phyloP scores from a whole-genome alignment of 345 rosid species.

The Firmiana major region DNA sequence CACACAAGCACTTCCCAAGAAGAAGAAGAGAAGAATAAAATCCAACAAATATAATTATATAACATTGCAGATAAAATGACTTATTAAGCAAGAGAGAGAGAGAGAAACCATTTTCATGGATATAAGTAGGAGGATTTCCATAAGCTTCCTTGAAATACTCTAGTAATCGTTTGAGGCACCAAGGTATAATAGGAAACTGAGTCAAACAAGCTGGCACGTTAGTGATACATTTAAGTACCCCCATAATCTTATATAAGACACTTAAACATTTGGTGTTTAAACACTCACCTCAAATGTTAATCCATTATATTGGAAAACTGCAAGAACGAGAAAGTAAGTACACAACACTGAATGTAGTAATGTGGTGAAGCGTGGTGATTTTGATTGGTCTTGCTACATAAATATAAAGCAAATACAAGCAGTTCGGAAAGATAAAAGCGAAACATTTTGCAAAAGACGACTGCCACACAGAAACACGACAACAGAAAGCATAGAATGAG shows the following conservation, averaged over 20 bases:
- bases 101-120: slow-evolving; percentile 48
- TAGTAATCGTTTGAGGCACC: slow-evolving; percentile 28
- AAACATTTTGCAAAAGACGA: neutral
- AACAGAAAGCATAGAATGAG: neutral
- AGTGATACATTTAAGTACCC: neutral
- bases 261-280: neutral
- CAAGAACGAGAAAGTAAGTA: neutral
- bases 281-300: slow-evolving; percentile 12
- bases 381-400: neutral
- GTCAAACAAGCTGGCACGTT: slow-evolving; percentile 18
- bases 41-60: neutral
- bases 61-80: neutral
- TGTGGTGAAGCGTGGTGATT: neutral
- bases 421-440: neutral
- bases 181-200: slow-evolving; percentile 38
- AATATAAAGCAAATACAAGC: neutral
- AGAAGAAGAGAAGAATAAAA: no score
- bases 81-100: neutral
- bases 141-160: slow-evolving; percentile 37
- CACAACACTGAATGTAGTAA: neutral
- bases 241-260: neutral
- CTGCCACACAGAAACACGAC: neutral
- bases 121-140: slow-evolving; percentile 44
- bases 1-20: neutral
- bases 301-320: slow-evolving; percentile 9